Evolutionary conservation across 2,329 filamentous ascomycete species (phyloP).

Genomic region (Phoma herbarum): DNA sequence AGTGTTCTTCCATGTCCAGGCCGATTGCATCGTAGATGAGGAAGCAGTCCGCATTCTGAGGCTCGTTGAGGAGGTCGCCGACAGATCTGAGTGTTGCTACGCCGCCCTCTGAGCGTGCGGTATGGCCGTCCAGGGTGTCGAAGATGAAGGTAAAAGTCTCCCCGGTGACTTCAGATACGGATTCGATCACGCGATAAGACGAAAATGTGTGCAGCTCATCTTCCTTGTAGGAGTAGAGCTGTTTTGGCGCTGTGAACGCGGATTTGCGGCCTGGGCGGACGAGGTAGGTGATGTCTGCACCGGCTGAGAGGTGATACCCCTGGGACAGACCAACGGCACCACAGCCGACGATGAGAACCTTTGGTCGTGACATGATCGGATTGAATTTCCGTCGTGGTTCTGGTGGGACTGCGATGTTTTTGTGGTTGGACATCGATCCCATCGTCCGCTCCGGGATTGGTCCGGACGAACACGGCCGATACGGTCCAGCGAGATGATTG

Average conservation of each 20-base stretch:
- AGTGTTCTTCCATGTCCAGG: slow-evolving; percentile 29
- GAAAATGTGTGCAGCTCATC: slow-evolving; percentile 26
- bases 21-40: slow-evolving; percentile 31
- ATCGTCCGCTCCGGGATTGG: not conserved
- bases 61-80: slow-evolving; percentile 26
- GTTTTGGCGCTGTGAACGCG: slow-evolving; percentile 29
- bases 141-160: slow-evolving; percentile 30
- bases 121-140: slow-evolving; percentile 34
- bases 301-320: slow-evolving; percentile 30
- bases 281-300: slow-evolving; percentile 34
- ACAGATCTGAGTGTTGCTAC: slow-evolving; percentile 23
- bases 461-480: not conserved
- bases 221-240: slow-evolving; percentile 33
- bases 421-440: not conserved
- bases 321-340: slow-evolving; percentile 34
- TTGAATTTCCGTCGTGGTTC: not conserved
- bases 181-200: slow-evolving; percentile 32
- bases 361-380: slow-evolving; percentile 26
- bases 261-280: slow-evolving; percentile 33
- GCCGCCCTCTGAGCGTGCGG: slow-evolving; percentile 31
- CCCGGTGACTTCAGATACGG: slow-evolving; percentile 21
- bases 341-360: slow-evolving; percentile 34
- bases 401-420: not conserved
- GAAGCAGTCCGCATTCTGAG: slow-evolving; percentile 15
- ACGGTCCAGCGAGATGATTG: not conserved